phyloP scores from a whole-genome alignment of 768 basidiomycete species.

The Phlebiopsis gigantea region DNA sequence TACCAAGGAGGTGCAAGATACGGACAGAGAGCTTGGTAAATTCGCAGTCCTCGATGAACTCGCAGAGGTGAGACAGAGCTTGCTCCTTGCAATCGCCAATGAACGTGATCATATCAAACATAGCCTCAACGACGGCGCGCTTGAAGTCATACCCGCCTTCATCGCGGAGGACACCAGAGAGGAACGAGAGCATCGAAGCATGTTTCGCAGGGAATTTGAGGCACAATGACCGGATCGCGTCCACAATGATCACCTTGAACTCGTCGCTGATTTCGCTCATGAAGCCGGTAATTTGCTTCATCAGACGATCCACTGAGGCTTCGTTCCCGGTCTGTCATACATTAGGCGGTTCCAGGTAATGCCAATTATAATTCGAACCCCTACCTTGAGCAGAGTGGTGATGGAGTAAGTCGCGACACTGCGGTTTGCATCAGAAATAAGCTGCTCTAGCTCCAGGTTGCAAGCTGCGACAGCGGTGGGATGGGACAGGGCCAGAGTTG shows the following conservation, averaged over 20 bases:
- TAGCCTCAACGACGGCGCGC: slow-evolving; percentile 97
- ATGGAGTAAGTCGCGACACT: slow-evolving; percentile 98
- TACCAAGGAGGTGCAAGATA: slow-evolving; percentile 89
- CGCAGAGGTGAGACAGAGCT: slow-evolving; percentile 95
- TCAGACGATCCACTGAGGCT: slow-evolving; percentile 95
- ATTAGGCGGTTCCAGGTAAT: slow-evolving; percentile 11
- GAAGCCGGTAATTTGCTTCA: slow-evolving; percentile 99
- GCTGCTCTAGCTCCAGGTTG: slow-evolving; percentile 94
- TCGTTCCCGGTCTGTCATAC: slow-evolving; percentile 89
- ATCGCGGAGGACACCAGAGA: slow-evolving; percentile 93
- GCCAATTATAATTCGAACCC: slow-evolving; percentile 4
- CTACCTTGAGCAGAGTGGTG: slow-evolving; percentile 92
- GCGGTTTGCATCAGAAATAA: slow-evolving; percentile 93
- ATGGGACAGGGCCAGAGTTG: slow-evolving; percentile 80
- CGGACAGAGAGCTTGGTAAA: slow-evolving; percentile 98
- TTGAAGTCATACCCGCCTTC: slow-evolving; percentile 99
- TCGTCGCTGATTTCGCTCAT: slow-evolving; percentile 99
- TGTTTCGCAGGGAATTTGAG: slow-evolving; percentile 99
- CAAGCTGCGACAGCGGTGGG: slow-evolving; percentile 84
- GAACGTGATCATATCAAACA: slow-evolving; percentile 99
- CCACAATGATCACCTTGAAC: slow-evolving; percentile 99
- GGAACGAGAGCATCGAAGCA: slow-evolving; percentile 93
- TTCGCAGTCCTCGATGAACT: slow-evolving; percentile 99
- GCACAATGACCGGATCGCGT: slow-evolving; percentile 95
- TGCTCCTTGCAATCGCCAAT: slow-evolving; percentile 95